Evolutionary conservation across 2,329 filamentous ascomycete species (phyloP).

Genomic region (Colletotrichum cordylinicola): DNA sequence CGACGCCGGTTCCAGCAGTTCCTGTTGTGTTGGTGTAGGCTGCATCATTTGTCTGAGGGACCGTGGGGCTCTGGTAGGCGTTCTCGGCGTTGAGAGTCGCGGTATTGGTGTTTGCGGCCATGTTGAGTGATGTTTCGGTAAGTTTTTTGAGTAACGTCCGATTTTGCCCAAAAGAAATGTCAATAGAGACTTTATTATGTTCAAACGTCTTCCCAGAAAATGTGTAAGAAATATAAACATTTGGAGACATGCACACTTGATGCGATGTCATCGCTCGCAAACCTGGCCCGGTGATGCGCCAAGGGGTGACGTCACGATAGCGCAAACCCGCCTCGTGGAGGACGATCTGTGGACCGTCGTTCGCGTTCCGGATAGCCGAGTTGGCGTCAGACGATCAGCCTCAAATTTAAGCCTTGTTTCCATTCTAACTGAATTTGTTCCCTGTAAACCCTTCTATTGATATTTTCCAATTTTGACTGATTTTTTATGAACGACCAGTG

Average conservation of each 20-base stretch:
- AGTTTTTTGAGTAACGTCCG: too few relatives aligned
- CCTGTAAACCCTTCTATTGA: too few relatives aligned
- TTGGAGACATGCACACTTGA: neutral
- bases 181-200: too few relatives aligned
- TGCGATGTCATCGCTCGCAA: neutral
- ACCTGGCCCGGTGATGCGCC: slow-evolving; percentile 14
- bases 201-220: accelerated
- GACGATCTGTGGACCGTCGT: neutral
- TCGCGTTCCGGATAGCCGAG: neutral
- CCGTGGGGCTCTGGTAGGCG: neutral
- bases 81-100: neutral
- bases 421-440: neutral
- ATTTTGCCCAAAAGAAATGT: too few relatives aligned
- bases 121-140: neutral
- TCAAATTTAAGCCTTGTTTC: neutral
- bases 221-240: neutral
- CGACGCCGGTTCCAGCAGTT: neutral
- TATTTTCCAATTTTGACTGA: too few relatives aligned
- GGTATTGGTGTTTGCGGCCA: slow-evolving; percentile 13
- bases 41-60: neutral
- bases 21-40: neutral
- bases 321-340: neutral
- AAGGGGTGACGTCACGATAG: slow-evolving; percentile 21
- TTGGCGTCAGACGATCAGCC: slow-evolving; percentile 1
- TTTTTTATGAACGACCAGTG: too few relatives aligned